These are phyloP conservation scores for Nothomitra cinnamomea DNA, from an alignment of 2,329 filamentous ascomycete genomes.

Conservation along the genomic window DNA sequence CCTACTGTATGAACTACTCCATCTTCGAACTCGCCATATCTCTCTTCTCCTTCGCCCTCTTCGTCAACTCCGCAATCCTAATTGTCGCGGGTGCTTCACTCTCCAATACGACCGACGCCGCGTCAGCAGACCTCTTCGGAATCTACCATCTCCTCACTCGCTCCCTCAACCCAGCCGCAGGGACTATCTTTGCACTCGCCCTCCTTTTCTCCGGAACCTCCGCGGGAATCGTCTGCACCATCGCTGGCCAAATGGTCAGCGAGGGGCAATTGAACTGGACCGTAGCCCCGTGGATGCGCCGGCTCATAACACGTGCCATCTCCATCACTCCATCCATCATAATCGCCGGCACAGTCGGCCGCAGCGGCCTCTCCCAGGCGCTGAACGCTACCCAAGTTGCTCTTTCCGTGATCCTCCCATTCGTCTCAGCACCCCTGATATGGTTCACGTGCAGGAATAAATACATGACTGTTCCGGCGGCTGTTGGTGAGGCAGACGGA, in stretches of 20 bases:
- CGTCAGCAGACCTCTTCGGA: conserved; percentile 63
- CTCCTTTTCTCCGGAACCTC: conserved; percentile 64
- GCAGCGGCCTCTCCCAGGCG: conserved; percentile 50
- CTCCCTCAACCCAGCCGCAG: conserved; percentile 57
- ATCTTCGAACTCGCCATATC: conserved; percentile 53
- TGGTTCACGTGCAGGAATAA: conserved; percentile 67
- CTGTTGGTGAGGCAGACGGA: conserved; percentile 18
- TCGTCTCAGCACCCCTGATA: conserved; percentile 66
- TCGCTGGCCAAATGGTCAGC: conserved; percentile 75
- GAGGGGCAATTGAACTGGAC: conserved; percentile 68
- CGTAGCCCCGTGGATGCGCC: conserved; percentile 59
- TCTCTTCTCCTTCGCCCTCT: conserved; percentile 68
- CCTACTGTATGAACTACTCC: conserved; percentile 55
- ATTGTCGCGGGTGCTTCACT: conserved; percentile 68
- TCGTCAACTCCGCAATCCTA: conserved; percentile 69
- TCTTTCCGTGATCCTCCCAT: conserved; percentile 62
- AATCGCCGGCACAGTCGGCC: conserved; percentile 63
- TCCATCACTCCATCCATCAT: conserved; percentile 71
- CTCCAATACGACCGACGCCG: conserved; percentile 38
- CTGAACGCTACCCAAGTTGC: conserved; percentile 64
- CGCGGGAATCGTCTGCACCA: conserved; percentile 77
- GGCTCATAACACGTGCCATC: conserved; percentile 60
- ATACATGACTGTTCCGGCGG: conserved; percentile 57
- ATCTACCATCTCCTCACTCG: conserved; percentile 57
- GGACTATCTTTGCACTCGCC: conserved; percentile 69